Percentiles rank a stretch among this genome's conserved stretches.
Evolutionary conservation across 257 asterid genomes (phyloP).

Genomic region (Salvia miltiorrhiza): DNA sequence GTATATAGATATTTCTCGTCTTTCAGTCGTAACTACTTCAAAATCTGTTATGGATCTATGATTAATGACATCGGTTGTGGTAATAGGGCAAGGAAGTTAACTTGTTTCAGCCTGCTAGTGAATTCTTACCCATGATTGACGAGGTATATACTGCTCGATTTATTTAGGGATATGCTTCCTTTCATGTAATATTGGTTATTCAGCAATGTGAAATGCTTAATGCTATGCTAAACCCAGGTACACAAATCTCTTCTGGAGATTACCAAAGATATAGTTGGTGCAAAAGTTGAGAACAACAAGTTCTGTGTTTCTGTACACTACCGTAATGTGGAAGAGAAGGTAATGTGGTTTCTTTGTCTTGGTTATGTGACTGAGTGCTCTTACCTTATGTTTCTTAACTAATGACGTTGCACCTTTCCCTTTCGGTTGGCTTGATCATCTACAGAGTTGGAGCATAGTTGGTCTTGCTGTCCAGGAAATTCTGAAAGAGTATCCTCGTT

Average conservation of each 20-base stretch:
- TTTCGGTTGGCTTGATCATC: slow-evolving; percentile 10
- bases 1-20: slow-evolving; percentile 33
- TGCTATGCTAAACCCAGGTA: slow-evolving; percentile 46
- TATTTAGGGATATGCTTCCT: background rate
- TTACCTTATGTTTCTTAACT: background rate
- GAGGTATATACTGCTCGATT: slow-evolving; percentile 44
- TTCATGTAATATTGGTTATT: background rate
- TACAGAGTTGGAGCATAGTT: slow-evolving; percentile 68
- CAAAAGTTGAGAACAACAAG: slow-evolving; percentile 84
- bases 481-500: slow-evolving; percentile 67
- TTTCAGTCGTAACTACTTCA: background rate
- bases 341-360: slow-evolving; percentile 19
- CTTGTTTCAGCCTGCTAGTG: slow-evolving; percentile 92
- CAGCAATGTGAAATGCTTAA: slow-evolving; percentile 5
- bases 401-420: background rate
- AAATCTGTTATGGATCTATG: background rate
- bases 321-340: slow-evolving; percentile 91
- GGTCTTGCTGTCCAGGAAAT: slow-evolving; percentile 58
- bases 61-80: slow-evolving; percentile 8
- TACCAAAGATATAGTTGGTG: slow-evolving; percentile 67
- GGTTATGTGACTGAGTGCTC: background rate
- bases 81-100: slow-evolving; percentile 81
- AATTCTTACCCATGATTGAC: slow-evolving; percentile 84
- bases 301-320: slow-evolving; percentile 95
- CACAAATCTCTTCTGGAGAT: slow-evolving; percentile 58